Conservation (phyloP, 2,329 filamentous ascomycete species). For the Scorias spongiosa region DNA sequence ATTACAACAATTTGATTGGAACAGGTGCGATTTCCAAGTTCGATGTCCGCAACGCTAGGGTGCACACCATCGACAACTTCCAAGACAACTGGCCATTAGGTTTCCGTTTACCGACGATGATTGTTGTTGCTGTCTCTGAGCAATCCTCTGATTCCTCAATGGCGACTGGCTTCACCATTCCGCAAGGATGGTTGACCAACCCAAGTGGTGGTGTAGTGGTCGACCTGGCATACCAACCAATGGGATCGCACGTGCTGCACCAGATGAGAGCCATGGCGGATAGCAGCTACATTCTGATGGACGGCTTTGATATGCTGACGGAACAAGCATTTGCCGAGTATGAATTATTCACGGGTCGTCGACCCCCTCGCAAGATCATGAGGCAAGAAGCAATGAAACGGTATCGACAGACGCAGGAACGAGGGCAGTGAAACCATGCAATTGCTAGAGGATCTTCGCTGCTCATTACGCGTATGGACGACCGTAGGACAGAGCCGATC, state of each 20-base stretch:
- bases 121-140: slow-evolving; percentile 62
- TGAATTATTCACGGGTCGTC: slow-evolving; percentile 61
- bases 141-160: slow-evolving; percentile 44
- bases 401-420: slow-evolving; percentile 13
- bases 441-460: no score
- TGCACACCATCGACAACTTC: slow-evolving; percentile 44
- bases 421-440: no score
- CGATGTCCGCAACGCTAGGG: slow-evolving; percentile 16
- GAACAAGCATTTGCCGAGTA: slow-evolving; percentile 74
- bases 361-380: slow-evolving; percentile 58
- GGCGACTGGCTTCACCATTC: slow-evolving; percentile 54
- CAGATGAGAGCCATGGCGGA: slow-evolving; percentile 48
- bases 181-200: slow-evolving; percentile 53
- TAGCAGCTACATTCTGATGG: slow-evolving; percentile 57
- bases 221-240: slow-evolving; percentile 55
- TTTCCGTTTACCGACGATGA: slow-evolving; percentile 52
- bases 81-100: slow-evolving; percentile 49
- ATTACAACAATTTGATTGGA: slow-evolving; percentile 47
- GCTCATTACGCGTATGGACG: no score
- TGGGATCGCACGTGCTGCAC: slow-evolving; percentile 54
- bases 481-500: no score
- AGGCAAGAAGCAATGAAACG: slow-evolving; percentile 41
- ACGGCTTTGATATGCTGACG: slow-evolving; percentile 59
- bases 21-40: slow-evolving; percentile 6
- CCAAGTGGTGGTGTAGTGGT: slow-evolving; percentile 61